phyloP scores from a whole-genome alignment of 2,329 filamentous ascomycete genomes.

The Aspergillus cejpii region DNA sequence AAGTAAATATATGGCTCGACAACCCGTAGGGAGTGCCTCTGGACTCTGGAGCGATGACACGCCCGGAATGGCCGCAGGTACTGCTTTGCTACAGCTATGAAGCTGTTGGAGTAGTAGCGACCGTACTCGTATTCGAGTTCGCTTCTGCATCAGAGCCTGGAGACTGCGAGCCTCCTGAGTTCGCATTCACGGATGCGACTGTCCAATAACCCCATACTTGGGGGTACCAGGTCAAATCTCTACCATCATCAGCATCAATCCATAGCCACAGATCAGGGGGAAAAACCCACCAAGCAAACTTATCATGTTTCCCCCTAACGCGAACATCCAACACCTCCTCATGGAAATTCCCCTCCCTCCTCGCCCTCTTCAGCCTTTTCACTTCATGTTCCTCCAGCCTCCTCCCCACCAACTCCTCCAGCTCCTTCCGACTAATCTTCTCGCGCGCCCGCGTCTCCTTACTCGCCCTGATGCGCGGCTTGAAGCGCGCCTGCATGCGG shows the following conservation, averaged over 20 bases:
- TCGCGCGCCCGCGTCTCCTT: conserved; percentile 79
- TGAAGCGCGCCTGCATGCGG: conserved; percentile 92
- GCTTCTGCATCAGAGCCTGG: background rate
- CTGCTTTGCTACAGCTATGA: too few relatives aligned
- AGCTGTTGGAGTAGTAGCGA: too few relatives aligned
- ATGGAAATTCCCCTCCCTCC: conserved; percentile 82
- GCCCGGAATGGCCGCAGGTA: too few relatives aligned
- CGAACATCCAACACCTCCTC: conserved; percentile 79
- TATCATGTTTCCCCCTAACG: conserved; percentile 89
- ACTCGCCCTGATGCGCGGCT: conserved; percentile 68
- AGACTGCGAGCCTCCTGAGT: background rate
- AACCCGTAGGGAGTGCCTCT: too few relatives aligned
- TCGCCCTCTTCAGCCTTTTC: conserved; percentile 69
- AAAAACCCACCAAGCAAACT: conserved; percentile 48
- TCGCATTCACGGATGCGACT: background rate
- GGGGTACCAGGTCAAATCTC: too few relatives aligned
- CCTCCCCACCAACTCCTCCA: conserved; percentile 74
- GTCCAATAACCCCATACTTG: background rate
- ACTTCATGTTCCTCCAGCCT: conserved; percentile 79
- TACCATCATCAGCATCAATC: conserved; percentile 15
- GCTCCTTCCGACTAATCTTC: conserved; percentile 77
- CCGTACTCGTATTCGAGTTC: background rate
- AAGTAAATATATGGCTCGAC: too few relatives aligned
- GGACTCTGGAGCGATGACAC: too few relatives aligned
- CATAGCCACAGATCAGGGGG: too few relatives aligned